Conservation (phyloP, 2,329 filamentous ascomycete species). For the Knoxdaviesia capensis region DNA sequence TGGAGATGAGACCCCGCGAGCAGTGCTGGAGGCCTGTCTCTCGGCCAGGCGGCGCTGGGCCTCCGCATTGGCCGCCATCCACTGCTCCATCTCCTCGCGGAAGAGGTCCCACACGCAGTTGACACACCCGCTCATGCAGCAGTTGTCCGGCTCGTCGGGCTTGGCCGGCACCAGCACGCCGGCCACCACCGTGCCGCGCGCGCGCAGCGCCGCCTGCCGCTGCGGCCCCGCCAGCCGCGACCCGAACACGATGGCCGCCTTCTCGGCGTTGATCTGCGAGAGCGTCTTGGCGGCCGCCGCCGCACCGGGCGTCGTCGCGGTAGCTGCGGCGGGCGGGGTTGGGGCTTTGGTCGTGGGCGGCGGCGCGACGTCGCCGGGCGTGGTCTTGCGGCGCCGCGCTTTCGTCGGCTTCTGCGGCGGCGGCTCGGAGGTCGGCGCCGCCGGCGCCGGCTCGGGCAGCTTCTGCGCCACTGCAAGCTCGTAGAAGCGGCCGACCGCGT, state of each 20-base stretch:
- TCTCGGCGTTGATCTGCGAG: slow-evolving; percentile 24
- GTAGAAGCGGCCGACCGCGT: slow-evolving; percentile 37
- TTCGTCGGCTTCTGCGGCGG: not conserved
- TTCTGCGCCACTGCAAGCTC: slow-evolving; percentile 20
- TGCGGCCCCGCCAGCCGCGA: slow-evolving; percentile 56
- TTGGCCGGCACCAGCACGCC: slow-evolving; percentile 67
- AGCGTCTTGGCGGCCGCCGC: slow-evolving; percentile 15
- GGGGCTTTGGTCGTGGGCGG: not conserved
- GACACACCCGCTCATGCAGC: slow-evolving; percentile 97
- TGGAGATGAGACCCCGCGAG: no score
- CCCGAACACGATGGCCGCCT: slow-evolving; percentile 59
- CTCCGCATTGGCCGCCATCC: slow-evolving; percentile 45
- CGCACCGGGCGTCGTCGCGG: slow-evolving; percentile 5
- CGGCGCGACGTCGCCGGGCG: not conserved
- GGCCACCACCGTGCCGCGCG: slow-evolving; percentile 44
- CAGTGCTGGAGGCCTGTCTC: no score
- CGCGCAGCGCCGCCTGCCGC: slow-evolving; percentile 34
- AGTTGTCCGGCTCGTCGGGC: slow-evolving; percentile 86
- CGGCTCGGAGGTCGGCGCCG: not conserved
- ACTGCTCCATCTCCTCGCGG: slow-evolving; percentile 82
- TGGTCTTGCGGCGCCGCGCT: not conserved
- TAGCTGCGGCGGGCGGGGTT: not conserved
- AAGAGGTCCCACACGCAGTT: slow-evolving; percentile 93
- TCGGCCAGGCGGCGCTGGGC: slow-evolving; percentile 11
- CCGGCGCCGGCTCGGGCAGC: not conserved